A percentile compares a stretch with the other conserved stretches of the same genome.
Conservation (phyloP, 805 yeast genomes). For the Wilhelminamyces savonicus region DNA sequence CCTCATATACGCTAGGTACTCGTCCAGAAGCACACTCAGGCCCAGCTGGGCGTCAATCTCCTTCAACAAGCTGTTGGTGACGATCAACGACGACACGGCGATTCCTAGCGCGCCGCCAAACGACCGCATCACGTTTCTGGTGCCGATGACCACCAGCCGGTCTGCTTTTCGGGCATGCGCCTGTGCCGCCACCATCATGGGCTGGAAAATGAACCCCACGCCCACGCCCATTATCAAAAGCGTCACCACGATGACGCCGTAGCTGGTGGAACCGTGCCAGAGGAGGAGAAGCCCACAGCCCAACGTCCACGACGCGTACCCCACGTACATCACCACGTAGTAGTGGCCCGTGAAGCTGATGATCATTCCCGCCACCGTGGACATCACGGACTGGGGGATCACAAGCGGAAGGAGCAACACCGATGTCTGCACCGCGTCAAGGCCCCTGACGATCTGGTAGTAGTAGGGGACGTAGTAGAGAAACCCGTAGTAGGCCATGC, state of each 20-base stretch:
- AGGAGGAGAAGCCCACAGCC: slow-evolving; percentile 35
- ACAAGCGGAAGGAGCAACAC: slow-evolving; percentile 40
- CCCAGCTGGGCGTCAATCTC: slow-evolving; percentile 7
- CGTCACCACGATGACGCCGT: slow-evolving; percentile 26
- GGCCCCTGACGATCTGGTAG: slow-evolving; percentile 39
- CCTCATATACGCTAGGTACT: slow-evolving; percentile 9
- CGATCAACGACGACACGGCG: slow-evolving; percentile 38
- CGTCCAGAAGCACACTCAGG: slow-evolving; percentile 1
- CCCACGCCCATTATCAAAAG: slow-evolving; percentile 29
- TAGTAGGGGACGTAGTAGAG: slow-evolving; percentile 45
- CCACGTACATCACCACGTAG: slow-evolving; percentile 32
- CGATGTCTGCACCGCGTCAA: slow-evolving; percentile 34
- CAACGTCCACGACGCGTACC: slow-evolving; percentile 36
- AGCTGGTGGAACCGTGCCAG: slow-evolving; percentile 21
- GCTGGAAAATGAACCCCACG: slow-evolving; percentile 47
- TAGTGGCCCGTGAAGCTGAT: slow-evolving; percentile 40
- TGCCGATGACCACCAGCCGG: slow-evolving; percentile 52
- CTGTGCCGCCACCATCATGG: slow-evolving; percentile 49
- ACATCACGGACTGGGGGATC: slow-evolving; percentile 32
- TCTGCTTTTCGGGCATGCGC: slow-evolving; percentile 47
- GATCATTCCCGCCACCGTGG: slow-evolving; percentile 41
- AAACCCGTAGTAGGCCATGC: slow-evolving; percentile 42
- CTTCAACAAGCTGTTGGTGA: slow-evolving; percentile 27
- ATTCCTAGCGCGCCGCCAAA: slow-evolving; percentile 61
- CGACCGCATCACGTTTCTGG: slow-evolving; percentile 51